Conservation (phyloP, 139 green algal species). For the Coelastrella sp. region DNA sequence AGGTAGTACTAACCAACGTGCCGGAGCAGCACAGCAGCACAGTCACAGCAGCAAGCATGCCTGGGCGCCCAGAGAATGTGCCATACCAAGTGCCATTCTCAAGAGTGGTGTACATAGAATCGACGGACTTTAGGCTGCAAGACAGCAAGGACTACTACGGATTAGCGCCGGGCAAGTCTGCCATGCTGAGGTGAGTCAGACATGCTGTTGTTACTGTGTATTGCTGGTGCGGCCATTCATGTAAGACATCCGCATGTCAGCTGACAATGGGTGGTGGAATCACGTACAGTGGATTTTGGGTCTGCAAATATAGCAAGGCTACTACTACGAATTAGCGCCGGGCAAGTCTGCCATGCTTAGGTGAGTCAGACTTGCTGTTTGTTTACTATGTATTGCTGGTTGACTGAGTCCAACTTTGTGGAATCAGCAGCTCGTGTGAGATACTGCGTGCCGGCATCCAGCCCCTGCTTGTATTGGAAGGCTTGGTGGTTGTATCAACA, state of each 20-base stretch:
- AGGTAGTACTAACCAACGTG: constrained; percentile 92
- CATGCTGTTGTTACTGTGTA: too few relatives aligned
- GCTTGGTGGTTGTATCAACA: too few relatives aligned
- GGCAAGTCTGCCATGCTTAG: constrained; percentile 95
- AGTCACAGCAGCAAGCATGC: not conserved
- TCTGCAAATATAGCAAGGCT: constrained; percentile 90
- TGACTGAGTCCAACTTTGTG: too few relatives aligned
- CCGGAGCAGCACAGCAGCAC: constrained; percentile 63
- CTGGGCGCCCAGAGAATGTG: constrained; percentile 27
- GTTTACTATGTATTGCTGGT: too few relatives aligned
- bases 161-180: constrained; percentile 93
- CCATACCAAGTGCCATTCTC: constrained; percentile 81
- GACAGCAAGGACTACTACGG: constrained; percentile 97
- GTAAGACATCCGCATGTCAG: too few relatives aligned
- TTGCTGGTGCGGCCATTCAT: too few relatives aligned
- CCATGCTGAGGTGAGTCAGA: constrained; percentile 94
- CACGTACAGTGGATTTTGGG: too few relatives aligned
- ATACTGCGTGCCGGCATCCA: too few relatives aligned
- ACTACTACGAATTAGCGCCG: constrained; percentile 96
- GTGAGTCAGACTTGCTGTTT: constrained; percentile 52
- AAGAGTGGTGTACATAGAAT: constrained; percentile 95
- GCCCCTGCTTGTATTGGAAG: too few relatives aligned
- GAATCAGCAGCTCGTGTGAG: too few relatives aligned
- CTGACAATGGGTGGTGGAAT: too few relatives aligned
- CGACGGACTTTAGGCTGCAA: constrained; percentile 91